Evolutionary conservation across 768 basidiomycete species (phyloP), one percentile per base, ranked within the genome.

Genomic region (Boletus tomentosulus): DNA sequence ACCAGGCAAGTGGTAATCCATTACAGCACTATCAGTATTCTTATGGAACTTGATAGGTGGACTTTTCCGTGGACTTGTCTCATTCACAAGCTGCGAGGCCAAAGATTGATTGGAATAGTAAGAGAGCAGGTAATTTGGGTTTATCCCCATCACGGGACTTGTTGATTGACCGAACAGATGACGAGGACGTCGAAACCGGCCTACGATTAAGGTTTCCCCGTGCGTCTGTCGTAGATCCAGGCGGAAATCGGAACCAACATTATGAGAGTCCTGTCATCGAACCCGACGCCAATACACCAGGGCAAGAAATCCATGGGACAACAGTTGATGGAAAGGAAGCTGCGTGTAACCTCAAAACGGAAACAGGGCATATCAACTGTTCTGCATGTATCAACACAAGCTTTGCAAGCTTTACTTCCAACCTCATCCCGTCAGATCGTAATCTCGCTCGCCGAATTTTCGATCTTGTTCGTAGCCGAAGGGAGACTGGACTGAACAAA

Each of bases 101-200:
- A 25, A 72, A 67, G 11, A 72, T 88, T 34, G 89, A 92, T 62
- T 92, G 87, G 82, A 91, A 91, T 60, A 96, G 90, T 69, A 92
- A 92, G 73, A 90, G 91, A 77, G 86, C 87, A 58, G 89, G 91
- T 88, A 57, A 51, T 76, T 30, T 22, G 10, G 30, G 35, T 35
- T 50, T 35, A 48, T 13, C 42, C 22, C 19, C 6, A 46, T 46
- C 49, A 10, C n/a, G 41, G 43, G 10, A 13, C 24, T 48, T 39
- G 30, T 48, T 56, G 58, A 57, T 50, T 46, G 22, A 55, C 37
- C 33, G 28, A 41, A 37, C 58, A 92, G 91, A 91, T 64, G 91
- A 94, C 62, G 87, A 92, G 67, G 82, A 92, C 61, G 85, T 92
- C 46, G 91, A 94, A 70, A 88, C 86, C 4, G 66, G 72, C 8